phyloP scores from a whole-genome alignment of 2,329 filamentous ascomycete genomes.

The Calonectria fujianensis region DNA sequence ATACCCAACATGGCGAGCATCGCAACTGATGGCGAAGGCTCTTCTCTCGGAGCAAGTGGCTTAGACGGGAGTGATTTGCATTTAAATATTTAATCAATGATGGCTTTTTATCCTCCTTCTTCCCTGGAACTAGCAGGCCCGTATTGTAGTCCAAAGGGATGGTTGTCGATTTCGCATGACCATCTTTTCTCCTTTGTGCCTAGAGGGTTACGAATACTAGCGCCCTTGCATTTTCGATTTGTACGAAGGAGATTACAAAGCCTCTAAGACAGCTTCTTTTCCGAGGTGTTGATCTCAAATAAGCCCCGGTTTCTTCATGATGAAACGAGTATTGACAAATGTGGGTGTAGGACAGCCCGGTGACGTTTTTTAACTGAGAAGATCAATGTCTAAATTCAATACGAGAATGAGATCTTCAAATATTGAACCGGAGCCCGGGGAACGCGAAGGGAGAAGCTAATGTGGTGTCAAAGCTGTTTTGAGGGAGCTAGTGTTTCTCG shows the following conservation, averaged over 20 bases:
- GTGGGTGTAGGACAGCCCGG: neutral
- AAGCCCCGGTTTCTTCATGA: neutral
- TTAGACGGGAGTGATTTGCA: neutral
- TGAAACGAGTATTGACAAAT: neutral
- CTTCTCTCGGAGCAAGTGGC: neutral
- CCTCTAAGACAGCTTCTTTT: too few species aligned
- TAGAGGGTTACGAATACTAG: too few species aligned
- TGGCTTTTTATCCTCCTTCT: too few species aligned
- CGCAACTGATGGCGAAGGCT: neutral
- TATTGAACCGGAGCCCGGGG: neutral
- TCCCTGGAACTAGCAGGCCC: too few species aligned
- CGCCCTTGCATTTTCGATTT: too few species aligned
- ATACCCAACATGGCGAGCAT: neutral
- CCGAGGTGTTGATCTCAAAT: neutral
- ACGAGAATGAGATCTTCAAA: neutral
- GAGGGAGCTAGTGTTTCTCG: neutral
- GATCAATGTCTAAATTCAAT: neutral
- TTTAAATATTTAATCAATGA: too few species aligned
- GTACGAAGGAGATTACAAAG: too few species aligned
- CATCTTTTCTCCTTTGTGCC: too few species aligned
- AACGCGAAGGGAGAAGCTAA: neutral
- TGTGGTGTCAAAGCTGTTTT: too few species aligned
- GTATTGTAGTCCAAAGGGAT: too few species aligned
- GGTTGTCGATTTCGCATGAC: too few species aligned
- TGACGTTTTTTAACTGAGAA: neutral